These are phyloP conservation scores for Shiraia sp. DNA, from an alignment of 2,329 filamentous ascomycete species.

Conservation along the genomic window DNA sequence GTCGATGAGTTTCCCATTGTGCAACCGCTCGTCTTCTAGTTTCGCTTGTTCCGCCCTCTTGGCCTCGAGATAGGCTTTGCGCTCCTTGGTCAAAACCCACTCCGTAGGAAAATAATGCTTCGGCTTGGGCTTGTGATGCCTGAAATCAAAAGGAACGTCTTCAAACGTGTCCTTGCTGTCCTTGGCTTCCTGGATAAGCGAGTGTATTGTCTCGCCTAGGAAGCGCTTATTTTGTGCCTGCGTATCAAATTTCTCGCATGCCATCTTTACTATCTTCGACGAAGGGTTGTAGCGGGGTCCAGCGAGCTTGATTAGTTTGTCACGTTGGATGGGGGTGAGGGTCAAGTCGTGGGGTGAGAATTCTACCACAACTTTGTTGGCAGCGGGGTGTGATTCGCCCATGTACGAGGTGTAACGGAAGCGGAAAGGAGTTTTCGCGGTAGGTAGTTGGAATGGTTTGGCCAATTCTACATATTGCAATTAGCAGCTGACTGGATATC, in stretches of 20 bases:
- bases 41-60: slow-evolving; percentile 57
- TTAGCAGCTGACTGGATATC: background rate
- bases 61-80: slow-evolving; percentile 67
- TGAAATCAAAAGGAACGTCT: slow-evolving; percentile 85
- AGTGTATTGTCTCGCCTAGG: slow-evolving; percentile 75
- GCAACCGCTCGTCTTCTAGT: slow-evolving; percentile 59
- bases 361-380: slow-evolving; percentile 92
- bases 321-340: slow-evolving; percentile 68
- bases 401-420: slow-evolving; percentile 98
- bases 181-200: slow-evolving; percentile 72
- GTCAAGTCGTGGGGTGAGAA: slow-evolving; percentile 76
- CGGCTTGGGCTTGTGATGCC: slow-evolving; percentile 75
- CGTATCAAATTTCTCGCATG: slow-evolving; percentile 83
- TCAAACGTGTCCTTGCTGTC: slow-evolving; percentile 80
- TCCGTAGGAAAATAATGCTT: slow-evolving; percentile 75
- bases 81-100: slow-evolving; percentile 78
- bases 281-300: slow-evolving; percentile 87
- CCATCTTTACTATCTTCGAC: slow-evolving; percentile 82
- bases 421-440: slow-evolving; percentile 70
- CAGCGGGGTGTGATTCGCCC: slow-evolving; percentile 88
- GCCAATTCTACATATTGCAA: slow-evolving; percentile 66
- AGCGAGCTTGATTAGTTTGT: slow-evolving; percentile 85
- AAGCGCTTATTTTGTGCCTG: slow-evolving; percentile 98
- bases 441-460: slow-evolving; percentile 76
- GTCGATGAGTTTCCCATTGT: slow-evolving; percentile 62